phyloP scores from a whole-genome alignment of 768 basidiomycete species.

The Cubamyces lactineus region DNA sequence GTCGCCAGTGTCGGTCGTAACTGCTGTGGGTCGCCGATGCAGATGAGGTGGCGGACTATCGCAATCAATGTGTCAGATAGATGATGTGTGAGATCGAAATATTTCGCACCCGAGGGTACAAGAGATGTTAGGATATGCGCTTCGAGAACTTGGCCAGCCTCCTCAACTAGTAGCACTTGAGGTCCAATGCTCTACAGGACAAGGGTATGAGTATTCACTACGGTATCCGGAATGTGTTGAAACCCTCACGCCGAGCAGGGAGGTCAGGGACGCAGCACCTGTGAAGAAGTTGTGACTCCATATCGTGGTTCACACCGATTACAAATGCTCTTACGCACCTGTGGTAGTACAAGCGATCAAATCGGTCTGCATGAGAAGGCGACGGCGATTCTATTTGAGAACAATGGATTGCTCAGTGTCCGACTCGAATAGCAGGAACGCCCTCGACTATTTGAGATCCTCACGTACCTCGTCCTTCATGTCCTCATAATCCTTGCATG shows the following conservation, averaged over 20 bases:
- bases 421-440: not conserved
- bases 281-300: not conserved
- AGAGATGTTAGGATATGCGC: constrained; percentile 71
- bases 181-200: constrained; percentile 57
- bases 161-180: constrained; percentile 70
- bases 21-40: constrained; percentile 82
- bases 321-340: constrained; percentile 41
- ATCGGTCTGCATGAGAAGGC: constrained; percentile 55
- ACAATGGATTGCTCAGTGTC: not conserved
- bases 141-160: constrained; percentile 83
- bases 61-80: constrained; percentile 13
- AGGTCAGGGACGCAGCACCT: constrained; percentile 72
- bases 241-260: constrained; percentile 53
- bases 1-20: constrained; percentile 70
- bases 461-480: constrained; percentile 56
- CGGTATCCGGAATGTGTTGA: not conserved
- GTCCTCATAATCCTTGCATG: constrained; percentile 40
- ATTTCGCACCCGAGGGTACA: constrained; percentile 39
- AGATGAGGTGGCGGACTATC: constrained; percentile 69
- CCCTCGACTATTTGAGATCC: not conserved
- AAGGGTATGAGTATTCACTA: not conserved
- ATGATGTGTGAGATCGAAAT: not conserved
- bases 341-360: constrained; percentile 81
- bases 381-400: constrained; percentile 52
- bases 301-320: not conserved